phyloP scores from a whole-genome alignment of 768 basidiomycete species.

The Thelephora ganbajun region DNA sequence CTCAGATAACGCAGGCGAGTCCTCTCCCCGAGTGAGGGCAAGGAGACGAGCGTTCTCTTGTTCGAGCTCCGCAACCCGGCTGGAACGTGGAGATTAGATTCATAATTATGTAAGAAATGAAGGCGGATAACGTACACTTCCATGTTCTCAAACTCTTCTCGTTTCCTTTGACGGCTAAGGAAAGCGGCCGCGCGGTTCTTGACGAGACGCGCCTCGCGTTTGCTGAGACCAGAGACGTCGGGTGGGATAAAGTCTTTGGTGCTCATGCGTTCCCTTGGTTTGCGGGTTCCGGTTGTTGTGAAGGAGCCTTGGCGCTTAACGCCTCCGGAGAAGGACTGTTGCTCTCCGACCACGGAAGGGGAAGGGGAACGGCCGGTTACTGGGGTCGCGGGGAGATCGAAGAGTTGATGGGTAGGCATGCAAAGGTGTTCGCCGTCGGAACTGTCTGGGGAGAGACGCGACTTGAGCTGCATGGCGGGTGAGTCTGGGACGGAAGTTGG shows the following conservation, averaged over 20 bases:
- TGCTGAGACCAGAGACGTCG: constrained; percentile 76
- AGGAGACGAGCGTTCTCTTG: constrained; percentile 70
- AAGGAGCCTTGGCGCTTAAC: constrained; percentile 10
- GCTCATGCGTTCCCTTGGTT: constrained; percentile 33
- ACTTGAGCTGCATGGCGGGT: constrained; percentile 38
- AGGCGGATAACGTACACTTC: constrained; percentile 52
- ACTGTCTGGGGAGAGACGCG: constrained; percentile 31
- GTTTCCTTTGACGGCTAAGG: constrained; percentile 80
- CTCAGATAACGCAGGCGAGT: constrained; percentile 29
- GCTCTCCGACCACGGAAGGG: constrained; percentile 5
- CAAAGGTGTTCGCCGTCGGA: constrained; percentile 36
- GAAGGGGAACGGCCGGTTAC: constrained; percentile 19
- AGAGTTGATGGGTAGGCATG: constrained; percentile 59
- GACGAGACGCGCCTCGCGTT: constrained; percentile 82
- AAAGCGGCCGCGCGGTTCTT: constrained; percentile 91
- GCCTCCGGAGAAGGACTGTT: constrained; percentile 18
- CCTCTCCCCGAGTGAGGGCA: constrained; percentile 32
- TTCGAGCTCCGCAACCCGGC: constrained; percentile 74
- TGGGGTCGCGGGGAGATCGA: constrained; percentile 35
- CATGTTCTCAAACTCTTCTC: constrained; percentile 86
- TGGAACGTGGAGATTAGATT: constrained; percentile 18
- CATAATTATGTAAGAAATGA: background rate
- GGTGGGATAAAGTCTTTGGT: constrained; percentile 82
- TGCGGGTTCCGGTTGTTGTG: constrained; percentile 20
- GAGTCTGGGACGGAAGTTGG: constrained; percentile 21